Evolutionary conservation across 2,329 filamentous ascomycete genomes (phyloP), one percentile per base, ranked within the genome.

Genomic region (Penicillium sclerotigenum): DNA sequence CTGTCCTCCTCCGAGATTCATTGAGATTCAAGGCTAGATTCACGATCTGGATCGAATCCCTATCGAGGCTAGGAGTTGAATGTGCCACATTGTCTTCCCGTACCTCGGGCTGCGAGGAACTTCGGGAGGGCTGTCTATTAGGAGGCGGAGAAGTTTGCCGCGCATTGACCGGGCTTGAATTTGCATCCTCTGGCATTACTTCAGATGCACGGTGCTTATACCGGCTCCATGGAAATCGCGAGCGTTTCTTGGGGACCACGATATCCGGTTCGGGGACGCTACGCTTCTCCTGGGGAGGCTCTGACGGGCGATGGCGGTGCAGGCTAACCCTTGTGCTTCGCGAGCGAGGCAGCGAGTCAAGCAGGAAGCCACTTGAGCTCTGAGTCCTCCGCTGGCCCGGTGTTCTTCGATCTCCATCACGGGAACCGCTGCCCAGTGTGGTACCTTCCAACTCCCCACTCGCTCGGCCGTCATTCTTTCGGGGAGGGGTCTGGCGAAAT

Each of bases 1-100:
- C 72, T 77, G 84, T 59, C 79, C 89, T 74, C 81, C 81, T 68
- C 85, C 84, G 61, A 86, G 84, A 67, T 73, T 97, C 91, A 76
- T 89, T 96, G 47, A 97, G 75, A 61, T 88, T 94, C 64, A 97
- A 76, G 1, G 93, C 93, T 83, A 97, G 89, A 67, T 91, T 91
- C 40, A 97, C 91, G 61, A 97, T 95, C 72, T 96, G 90, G 4
- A 88, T 85, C 8, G 92, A 88, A 67, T 97, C 92, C 57, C 88
- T 81, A 65, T 91, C 85, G 20, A 89, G 69, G 6, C 74, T 78
- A 45, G 68, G 50, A 18, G 68, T 59, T 41, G 64, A 47, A 52
- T 61, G 62, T 22, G 54, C 50, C 13, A 57, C 38, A 26, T 56
- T 46, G 20, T 59, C 34, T 26, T 49, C 37, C 22, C 52, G 42